Evolutionary conservation across 768 basidiomycete species (phyloP).

Genomic region (Russula sp.): DNA sequence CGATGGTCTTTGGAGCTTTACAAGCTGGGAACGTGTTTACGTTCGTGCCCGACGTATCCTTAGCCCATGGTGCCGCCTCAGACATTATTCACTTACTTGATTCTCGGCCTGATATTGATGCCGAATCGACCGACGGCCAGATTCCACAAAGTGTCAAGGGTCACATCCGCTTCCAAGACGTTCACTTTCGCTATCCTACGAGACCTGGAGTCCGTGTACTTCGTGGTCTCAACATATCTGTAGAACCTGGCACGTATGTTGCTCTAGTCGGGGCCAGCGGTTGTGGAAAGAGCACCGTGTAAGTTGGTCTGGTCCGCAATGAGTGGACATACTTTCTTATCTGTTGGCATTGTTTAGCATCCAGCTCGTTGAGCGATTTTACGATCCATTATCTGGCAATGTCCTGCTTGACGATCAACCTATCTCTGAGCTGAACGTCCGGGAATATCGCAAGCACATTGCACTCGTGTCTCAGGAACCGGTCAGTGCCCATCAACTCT

Average conservation of each 20-base stretch:
- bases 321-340: background rate
- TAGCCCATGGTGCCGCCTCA: constrained; percentile 67
- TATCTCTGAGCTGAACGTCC: constrained; percentile 68
- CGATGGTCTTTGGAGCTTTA: constrained; percentile 66
- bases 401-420: constrained; percentile 60
- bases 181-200: constrained; percentile 85
- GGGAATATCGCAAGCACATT: constrained; percentile 80
- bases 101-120: constrained; percentile 65
- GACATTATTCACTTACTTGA: constrained; percentile 72
- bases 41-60: constrained; percentile 81
- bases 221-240: constrained; percentile 61
- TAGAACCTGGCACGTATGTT: constrained; percentile 69
- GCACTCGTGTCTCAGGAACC: constrained; percentile 91
- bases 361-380: constrained; percentile 75
- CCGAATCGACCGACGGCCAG: constrained; percentile 61
- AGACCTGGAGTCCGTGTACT: constrained; percentile 75
- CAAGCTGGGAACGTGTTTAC: constrained; percentile 79
- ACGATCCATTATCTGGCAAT: constrained; percentile 65
- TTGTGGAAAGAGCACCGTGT: constrained; percentile 75
- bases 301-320: constrained; percentile 28
- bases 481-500: constrained; percentile 20
- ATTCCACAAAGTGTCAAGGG: constrained; percentile 43
- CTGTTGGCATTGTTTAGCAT: constrained; percentile 40
- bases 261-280: constrained; percentile 76
- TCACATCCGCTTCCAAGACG: constrained; percentile 63